Evolutionary conservation across 768 basidiomycete species (phyloP).

Genomic region (Pleurotus giganteus): DNA sequence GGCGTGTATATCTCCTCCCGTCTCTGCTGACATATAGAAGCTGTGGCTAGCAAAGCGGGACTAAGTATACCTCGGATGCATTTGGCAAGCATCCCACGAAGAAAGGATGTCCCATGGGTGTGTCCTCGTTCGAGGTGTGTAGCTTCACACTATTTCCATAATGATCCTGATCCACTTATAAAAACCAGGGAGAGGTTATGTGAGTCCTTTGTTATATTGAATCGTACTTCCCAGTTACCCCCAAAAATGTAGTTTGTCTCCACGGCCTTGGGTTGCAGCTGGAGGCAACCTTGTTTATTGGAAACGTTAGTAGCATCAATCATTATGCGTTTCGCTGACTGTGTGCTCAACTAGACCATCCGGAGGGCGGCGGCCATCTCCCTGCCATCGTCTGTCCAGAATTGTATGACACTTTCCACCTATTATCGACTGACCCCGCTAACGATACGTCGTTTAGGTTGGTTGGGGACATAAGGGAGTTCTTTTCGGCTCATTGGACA

Average conservation of each 20-base stretch:
- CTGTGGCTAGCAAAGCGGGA: slow-evolving; percentile 1
- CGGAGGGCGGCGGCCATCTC: slow-evolving; percentile 6
- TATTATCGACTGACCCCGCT: neutral
- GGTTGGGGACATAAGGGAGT: neutral
- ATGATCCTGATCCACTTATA: neutral
- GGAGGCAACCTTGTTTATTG: neutral
- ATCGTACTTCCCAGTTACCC: neutral
- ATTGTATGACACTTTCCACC: neutral
- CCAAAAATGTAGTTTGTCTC: neutral
- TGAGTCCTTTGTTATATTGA: neutral
- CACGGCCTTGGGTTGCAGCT: slow-evolving; percentile 1
- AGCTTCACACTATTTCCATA: neutral
- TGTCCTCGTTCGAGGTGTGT: slow-evolving; percentile 1
- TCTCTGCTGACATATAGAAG: neutral
- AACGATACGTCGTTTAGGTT: neutral
- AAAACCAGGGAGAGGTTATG: slow-evolving; percentile 2
- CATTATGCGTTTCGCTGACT: neutral
- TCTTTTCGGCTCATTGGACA: slow-evolving; percentile 2
- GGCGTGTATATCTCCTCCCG: too few relatives aligned
- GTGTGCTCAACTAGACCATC: neutral
- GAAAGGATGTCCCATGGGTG: slow-evolving; percentile 2
- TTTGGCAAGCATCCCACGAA: slow-evolving; percentile 1
- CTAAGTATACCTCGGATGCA: neutral
- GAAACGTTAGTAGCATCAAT: neutral
- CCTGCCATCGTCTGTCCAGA: slow-evolving; percentile 1